Conservation (phyloP, 2,329 filamentous ascomycete species). For the Akanthomyces lecanii region DNA sequence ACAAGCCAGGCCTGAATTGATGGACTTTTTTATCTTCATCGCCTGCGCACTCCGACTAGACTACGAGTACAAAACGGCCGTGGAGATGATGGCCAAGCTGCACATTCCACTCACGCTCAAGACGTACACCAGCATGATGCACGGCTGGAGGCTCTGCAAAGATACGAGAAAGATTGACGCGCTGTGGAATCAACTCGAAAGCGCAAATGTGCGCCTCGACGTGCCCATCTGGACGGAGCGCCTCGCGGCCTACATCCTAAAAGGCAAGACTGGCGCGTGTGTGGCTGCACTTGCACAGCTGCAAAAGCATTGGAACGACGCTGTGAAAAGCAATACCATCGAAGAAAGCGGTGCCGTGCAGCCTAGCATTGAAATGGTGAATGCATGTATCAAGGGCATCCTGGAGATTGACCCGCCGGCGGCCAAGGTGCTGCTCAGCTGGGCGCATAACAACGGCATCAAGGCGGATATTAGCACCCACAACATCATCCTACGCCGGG, state of each 20-base stretch:
- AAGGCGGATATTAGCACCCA: conserved; percentile 56
- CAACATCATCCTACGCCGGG: conserved; percentile 63
- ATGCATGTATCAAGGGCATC: conserved; percentile 64
- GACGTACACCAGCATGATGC: conserved; percentile 71
- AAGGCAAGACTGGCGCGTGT: conserved; percentile 50
- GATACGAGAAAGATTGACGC: conserved; percentile 58
- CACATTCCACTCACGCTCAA: conserved; percentile 55
- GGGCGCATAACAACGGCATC: conserved; percentile 54
- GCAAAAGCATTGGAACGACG: conserved; percentile 53
- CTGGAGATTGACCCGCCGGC: conserved; percentile 46
- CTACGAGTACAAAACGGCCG: conserved; percentile 30
- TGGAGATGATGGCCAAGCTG: conserved; percentile 41
- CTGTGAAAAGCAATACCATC: conserved; percentile 25
- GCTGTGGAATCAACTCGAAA: conserved; percentile 63
- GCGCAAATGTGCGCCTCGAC: conserved; percentile 58
- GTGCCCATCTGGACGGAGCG: conserved; percentile 64
- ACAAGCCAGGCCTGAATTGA: conserved; percentile 30
- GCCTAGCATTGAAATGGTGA: conserved; percentile 62
- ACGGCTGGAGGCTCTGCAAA: conserved; percentile 59
- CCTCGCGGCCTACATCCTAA: conserved; percentile 60
- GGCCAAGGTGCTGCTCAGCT: conserved; percentile 53
- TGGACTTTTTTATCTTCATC: conserved; percentile 39
- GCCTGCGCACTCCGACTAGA: conserved; percentile 34
- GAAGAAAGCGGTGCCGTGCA: conserved; percentile 42
- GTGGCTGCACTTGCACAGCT: conserved; percentile 64